A percentile compares a stretch with the other conserved stretches of the same genome.
phyloP scores from a whole-genome alignment of 805 yeast species.

The Sugiyamaella boreocaroliniensis region DNA sequence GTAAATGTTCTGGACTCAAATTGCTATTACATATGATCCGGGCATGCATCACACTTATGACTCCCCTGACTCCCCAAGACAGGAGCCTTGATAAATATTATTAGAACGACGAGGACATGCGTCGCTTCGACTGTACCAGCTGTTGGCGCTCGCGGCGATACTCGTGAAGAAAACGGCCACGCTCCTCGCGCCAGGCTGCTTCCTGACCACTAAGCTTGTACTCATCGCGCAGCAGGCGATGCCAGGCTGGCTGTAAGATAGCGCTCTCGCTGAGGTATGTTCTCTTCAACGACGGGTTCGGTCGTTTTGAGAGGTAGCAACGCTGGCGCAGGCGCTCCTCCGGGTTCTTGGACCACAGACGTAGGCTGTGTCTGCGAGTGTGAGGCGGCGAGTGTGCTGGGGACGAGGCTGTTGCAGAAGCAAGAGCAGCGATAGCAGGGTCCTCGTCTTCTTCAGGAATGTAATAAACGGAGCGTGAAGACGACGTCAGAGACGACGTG shows the following conservation, averaged over 20 bases:
- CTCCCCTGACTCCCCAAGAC: background rate
- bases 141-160: slow-evolving; percentile 22
- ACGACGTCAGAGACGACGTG: background rate
- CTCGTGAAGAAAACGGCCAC: slow-evolving; percentile 21
- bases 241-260: slow-evolving; percentile 21
- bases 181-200: slow-evolving; percentile 21
- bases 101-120: slow-evolving; percentile 10
- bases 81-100: background rate
- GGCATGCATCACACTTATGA: background rate
- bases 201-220: slow-evolving; percentile 19
- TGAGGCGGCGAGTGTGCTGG: background rate
- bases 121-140: slow-evolving; percentile 16
- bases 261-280: background rate
- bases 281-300: slow-evolving; percentile 16
- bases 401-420: background rate
- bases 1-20: no score
- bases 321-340: slow-evolving; percentile 15
- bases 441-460: background rate
- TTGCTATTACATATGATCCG: no score
- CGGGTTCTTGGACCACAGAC: slow-evolving; percentile 10
- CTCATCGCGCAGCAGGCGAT: slow-evolving; percentile 20
- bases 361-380: background rate
- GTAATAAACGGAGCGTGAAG: background rate
- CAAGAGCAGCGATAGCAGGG: background rate
- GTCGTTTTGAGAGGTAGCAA: slow-evolving; percentile 18